Percentiles rank a stretch among this genome's conserved stretches.
Conservation (phyloP, 371 early-diverging fungal species). For the Syncephalastrum sp. region DNA sequence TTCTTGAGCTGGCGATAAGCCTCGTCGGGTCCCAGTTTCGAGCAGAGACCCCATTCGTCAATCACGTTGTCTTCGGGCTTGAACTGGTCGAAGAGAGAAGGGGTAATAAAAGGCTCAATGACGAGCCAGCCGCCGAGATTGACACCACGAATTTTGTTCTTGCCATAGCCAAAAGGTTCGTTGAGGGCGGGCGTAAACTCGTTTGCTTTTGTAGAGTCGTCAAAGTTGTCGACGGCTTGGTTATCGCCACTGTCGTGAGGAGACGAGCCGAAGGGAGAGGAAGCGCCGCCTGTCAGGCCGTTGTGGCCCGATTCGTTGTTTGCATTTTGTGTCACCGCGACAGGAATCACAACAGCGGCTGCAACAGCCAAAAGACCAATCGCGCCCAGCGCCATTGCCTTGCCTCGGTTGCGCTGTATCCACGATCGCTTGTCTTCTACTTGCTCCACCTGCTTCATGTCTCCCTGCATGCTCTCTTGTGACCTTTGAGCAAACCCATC, state of each 20-base stretch:
- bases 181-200: conserved; percentile 41
- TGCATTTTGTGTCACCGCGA: too few relatives aligned
- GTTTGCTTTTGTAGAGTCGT: conserved; percentile 36
- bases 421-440: too few relatives aligned
- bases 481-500: too few relatives aligned
- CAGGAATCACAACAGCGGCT: too few relatives aligned
- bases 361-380: too few relatives aligned
- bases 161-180: conserved; percentile 53
- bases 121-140: conserved; percentile 77
- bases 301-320: too few relatives aligned
- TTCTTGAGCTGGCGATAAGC: conserved; percentile 46
- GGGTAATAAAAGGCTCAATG: conserved; percentile 73
- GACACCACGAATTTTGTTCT: conserved; percentile 65
- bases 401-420: too few relatives aligned
- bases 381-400: too few relatives aligned
- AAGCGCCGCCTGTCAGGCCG: too few relatives aligned
- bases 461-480: too few relatives aligned
- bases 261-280: too few relatives aligned
- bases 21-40: conserved; percentile 56
- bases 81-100: conserved; percentile 69
- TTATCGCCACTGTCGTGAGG: neutral
- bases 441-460: too few relatives aligned
- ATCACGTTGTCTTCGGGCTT: conserved; percentile 24
- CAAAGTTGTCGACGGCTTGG: conserved; percentile 19
- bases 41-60: conserved; percentile 71